Percentiles rank a stretch among this genome's conserved stretches.
These are phyloP conservation scores for Eucalyptus victrix DNA, from an alignment of 345 rosid genomes.

Conservation along the genomic window DNA sequence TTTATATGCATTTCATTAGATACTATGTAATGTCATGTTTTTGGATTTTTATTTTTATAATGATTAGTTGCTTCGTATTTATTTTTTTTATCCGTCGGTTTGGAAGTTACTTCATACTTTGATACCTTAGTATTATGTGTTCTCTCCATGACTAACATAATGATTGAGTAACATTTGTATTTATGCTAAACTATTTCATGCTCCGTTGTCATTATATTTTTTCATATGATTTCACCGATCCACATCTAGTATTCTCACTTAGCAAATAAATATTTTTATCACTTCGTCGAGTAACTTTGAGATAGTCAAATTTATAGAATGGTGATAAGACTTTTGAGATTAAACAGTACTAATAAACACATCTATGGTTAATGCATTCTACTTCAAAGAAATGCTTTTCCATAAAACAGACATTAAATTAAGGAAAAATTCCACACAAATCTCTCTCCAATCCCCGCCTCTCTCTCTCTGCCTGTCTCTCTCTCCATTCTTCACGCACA, in stretches of 20 bases:
- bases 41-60: no score
- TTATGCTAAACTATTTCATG: neutral
- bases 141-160: neutral
- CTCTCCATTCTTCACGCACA: neutral
- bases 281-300: neutral
- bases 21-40: no score
- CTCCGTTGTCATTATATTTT: neutral
- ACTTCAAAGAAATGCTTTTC: neutral
- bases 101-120: neutral
- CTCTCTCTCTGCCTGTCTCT: neutral
- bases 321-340: neutral
- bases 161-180: neutral
- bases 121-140: neutral
- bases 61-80: neutral
- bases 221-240: neutral
- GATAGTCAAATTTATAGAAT: fast-evolving
- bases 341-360: no score
- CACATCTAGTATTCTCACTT: fast-evolving
- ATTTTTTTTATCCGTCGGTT: no score
- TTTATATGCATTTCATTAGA: no score
- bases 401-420: neutral
- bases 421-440: neutral
- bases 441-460: neutral
- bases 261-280: neutral
- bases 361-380: neutral